Evolutionary conservation across 2,329 filamentous ascomycete species (phyloP).

Genomic region (Claviceps purpurea): DNA sequence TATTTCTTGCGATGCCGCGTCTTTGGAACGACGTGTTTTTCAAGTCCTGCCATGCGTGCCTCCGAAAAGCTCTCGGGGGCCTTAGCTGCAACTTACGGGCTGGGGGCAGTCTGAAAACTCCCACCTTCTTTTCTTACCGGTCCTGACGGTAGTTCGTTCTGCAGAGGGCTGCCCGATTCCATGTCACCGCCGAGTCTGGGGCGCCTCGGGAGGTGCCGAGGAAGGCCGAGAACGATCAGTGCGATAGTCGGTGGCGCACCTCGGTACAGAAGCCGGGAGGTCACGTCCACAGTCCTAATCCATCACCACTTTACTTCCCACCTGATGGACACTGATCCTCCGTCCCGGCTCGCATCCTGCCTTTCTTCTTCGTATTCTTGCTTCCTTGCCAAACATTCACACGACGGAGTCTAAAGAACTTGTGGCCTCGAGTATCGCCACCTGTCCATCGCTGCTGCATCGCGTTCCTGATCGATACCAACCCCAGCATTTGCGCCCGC

Average conservation of each 20-base stretch:
- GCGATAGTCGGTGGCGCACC: background rate
- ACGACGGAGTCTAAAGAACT: background rate
- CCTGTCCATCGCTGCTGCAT: background rate
- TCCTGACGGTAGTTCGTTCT: no score
- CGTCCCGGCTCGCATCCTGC: background rate
- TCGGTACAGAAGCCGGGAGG: background rate
- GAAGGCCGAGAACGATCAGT: background rate
- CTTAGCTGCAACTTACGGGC: no score
- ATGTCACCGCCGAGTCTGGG: no score
- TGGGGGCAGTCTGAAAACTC: no score
- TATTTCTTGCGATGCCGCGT: no score
- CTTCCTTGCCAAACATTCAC: background rate
- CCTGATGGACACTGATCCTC: background rate
- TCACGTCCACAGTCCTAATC: background rate
- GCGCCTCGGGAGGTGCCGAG: no score
- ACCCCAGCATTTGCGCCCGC: conserved; percentile 1
- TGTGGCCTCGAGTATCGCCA: background rate
- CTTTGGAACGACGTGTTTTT: no score
- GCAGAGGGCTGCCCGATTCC: no score
- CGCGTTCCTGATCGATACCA: background rate
- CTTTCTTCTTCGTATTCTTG: no score
- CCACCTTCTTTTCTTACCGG: no score
- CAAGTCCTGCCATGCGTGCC: no score
- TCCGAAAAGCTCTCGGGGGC: no score
- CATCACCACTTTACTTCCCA: background rate